These are phyloP conservation scores for Ajuga chamaepitys DNA, from an alignment of 257 asterid genomes.

Conservation along the genomic window DNA sequence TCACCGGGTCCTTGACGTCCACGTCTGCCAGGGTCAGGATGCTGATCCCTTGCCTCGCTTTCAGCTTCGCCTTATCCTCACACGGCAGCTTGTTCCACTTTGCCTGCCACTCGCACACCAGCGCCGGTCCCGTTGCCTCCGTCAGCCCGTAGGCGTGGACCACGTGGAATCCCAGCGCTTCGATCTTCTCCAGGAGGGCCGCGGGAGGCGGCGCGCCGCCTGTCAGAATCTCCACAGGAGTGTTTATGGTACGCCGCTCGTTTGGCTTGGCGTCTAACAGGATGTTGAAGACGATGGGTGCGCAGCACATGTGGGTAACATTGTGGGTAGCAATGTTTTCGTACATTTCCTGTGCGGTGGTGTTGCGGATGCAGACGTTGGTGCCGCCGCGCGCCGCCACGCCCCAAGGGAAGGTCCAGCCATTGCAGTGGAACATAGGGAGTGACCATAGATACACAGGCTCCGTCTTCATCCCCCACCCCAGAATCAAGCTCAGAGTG, in stretches of 20 bases:
- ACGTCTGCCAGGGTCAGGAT: slow-evolving; percentile 58
- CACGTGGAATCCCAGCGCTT: slow-evolving; percentile 61
- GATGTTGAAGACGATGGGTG: slow-evolving; percentile 65
- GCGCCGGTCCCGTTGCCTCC: slow-evolving; percentile 88
- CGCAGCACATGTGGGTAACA: slow-evolving; percentile 93
- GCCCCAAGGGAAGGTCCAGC: slow-evolving; percentile 97
- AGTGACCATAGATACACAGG: slow-evolving; percentile 89
- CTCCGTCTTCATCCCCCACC: slow-evolving; percentile 74
- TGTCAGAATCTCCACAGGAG: slow-evolving; percentile 46
- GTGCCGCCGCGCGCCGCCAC: slow-evolving; percentile 90
- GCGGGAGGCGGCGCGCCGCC: slow-evolving; percentile 95
- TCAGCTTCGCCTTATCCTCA: slow-evolving; percentile 36
- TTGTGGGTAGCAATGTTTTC: slow-evolving; percentile 36
- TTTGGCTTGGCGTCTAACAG: slow-evolving; percentile 51
- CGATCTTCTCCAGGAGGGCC: slow-evolving; percentile 46
- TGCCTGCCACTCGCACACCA: slow-evolving; percentile 72
- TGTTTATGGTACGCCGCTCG: slow-evolving; percentile 29
- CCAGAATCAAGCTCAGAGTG: slow-evolving; percentile 55
- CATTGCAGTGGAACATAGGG: slow-evolving; percentile 94
- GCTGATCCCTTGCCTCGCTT: slow-evolving; percentile 78
- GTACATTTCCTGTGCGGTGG: slow-evolving; percentile 60
- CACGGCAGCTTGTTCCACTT: slow-evolving; percentile 43
- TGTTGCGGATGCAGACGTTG: slow-evolving; percentile 71
- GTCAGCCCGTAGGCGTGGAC: slow-evolving; percentile 85
- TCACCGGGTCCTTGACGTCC: slow-evolving; percentile 50